Evolutionary conservation across 1,284 basidiomycete genomes (phyloP), one percentile per base, ranked within the genome.

Genomic region (Grifola frondosa): DNA sequence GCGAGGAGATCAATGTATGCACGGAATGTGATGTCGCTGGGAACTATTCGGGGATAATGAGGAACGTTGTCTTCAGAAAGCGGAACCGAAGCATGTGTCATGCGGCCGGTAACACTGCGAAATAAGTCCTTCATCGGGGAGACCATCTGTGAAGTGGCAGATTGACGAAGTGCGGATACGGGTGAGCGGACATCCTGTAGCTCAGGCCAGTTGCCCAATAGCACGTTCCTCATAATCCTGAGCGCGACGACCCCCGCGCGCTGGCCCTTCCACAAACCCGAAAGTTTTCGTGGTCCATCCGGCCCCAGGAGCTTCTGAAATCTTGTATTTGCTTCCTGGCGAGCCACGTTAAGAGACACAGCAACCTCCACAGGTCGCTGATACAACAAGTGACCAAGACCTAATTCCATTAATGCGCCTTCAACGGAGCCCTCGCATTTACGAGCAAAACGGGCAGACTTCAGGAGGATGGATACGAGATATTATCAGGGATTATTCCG

Each of bases 1-100:
- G 79, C 80, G 10, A 90, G 73, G 1, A 93, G 69, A 23, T 72
- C 61, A 34, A 93, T 72, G 57, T 88, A 87, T 7, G 80, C 59
- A 20, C 77, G 69, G 59, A 82, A 90, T 11, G 75, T 72, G 15
- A 53, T 54, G 32, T 71, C 68, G 30, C 68, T 69, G 1, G 81
- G 81, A 15, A 74, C 49, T 30, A 87, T 64, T 20, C 73, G 63
- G 0, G 66, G 71, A 61, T 55, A 63, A n/a, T n/a, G n/a, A 29
- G 42, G 44, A 40, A 21, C 30, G 37, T 17, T 34, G 9, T 45
- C 50, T 17, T 45, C 37, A n/a, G 42, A 42, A 36, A 13, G 40
- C 8, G 50, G 43, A n/a, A 26, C 29, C 11, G 38, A 21, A 3
- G 40, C 22, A 13, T 42, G 35, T 1, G 30, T 29, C 13, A 28